A percentile compares a stretch with the other conserved stretches of the same genome.
Conservation (phyloP, 1,284 basidiomycete species). For the Peniophora sp. region DNA sequence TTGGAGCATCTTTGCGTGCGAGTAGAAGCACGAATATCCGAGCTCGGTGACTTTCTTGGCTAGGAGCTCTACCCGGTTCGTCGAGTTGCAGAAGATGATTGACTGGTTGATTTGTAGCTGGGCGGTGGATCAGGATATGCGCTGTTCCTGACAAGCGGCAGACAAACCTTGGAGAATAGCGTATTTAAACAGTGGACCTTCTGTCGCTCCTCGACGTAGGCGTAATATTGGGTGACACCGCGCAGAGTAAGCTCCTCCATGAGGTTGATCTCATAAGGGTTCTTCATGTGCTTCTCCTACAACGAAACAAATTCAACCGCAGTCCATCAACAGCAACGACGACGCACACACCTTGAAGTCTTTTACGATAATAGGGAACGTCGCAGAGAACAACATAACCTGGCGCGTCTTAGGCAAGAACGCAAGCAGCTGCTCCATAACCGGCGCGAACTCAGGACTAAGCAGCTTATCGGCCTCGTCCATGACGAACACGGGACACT, state of each 20-base stretch:
- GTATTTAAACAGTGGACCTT: slow-evolving; percentile 99
- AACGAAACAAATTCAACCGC: slow-evolving; percentile 5
- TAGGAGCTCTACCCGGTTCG: slow-evolving; percentile 96
- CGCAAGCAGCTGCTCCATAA: slow-evolving; percentile 92
- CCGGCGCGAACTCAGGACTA: slow-evolving; percentile 95
- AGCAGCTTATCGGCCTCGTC: slow-evolving; percentile 99
- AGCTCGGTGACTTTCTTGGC: slow-evolving; percentile 99
- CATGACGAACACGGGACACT: slow-evolving; percentile 96
- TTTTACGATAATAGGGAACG: slow-evolving; percentile 98
- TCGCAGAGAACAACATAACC: slow-evolving; percentile 99
- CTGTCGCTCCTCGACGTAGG: slow-evolving; percentile 97
- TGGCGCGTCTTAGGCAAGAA: slow-evolving; percentile 86
- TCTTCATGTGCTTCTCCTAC: slow-evolving; percentile 96
- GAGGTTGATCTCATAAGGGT: slow-evolving; percentile 97
- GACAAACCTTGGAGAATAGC: slow-evolving; percentile 94
- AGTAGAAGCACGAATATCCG: slow-evolving; percentile 99
- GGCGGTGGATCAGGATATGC: slow-evolving; percentile 10
- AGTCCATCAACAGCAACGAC: not conserved
- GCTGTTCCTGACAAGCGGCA: no score
- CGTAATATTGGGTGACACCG: slow-evolving; percentile 99
- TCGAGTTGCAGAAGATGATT: slow-evolving; percentile 99
- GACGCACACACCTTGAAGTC: slow-evolving; percentile 87
- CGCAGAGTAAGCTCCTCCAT: slow-evolving; percentile 99
- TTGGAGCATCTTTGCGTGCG: slow-evolving; percentile 99
- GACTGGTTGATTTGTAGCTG: slow-evolving; percentile 99